Base-by-base conservation (phyloP, 2,329 filamentous ascomycete genomes). In the Scytalidium lignicola region DNA sequence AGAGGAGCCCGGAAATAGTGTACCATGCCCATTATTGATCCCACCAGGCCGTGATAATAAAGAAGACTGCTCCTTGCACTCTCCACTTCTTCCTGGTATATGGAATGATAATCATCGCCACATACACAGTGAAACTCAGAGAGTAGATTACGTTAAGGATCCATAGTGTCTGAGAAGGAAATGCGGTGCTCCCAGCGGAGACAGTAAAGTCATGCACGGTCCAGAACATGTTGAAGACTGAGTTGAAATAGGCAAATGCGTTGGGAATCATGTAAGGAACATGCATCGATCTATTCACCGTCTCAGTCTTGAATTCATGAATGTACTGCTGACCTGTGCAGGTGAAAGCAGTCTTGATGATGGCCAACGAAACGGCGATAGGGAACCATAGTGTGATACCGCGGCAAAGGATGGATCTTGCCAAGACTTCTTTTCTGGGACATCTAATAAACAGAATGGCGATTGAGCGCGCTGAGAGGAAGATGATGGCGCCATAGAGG, bases 21-120 rank as follows among this genome's bases (percentile, higher is more conserved):
- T 70, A 74, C 70, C 70, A 74, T 0, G 71, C 71, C 68, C 70
- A 74, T 9, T 64, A 68, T 54, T 73, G 68, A 5, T 72, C 68
- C 72, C 72, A 74, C 63, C 68, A 74, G 1, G 71, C 71, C 3
- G 69, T 67, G 23, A 69, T 40, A 48, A 73, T 65, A 59, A 74
- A 73, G 19, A 47, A 75, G 10, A 52, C 39, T 0, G 44, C 20
- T 12, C 41, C 51, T 32, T 55, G 45, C 9, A 55, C 47, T n/a
- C 56, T 48, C 55, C 56, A 57, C 37, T 44, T 41, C 12, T 43
- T 45, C 5, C 55, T 47, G 3, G 56, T 58, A 40, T 56, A 58
- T 1, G 57, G 73, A 9, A 74, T 63, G 46, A 72, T 72, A 48
- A 74, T 58, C 71, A 74, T 73, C 3, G 70, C 63, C 60, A 74